Percentiles rank a stretch among this genome's conserved stretches.
phyloP scores from a whole-genome alignment of 2,329 filamentous ascomycete species.

The Fusarium clavum region DNA sequence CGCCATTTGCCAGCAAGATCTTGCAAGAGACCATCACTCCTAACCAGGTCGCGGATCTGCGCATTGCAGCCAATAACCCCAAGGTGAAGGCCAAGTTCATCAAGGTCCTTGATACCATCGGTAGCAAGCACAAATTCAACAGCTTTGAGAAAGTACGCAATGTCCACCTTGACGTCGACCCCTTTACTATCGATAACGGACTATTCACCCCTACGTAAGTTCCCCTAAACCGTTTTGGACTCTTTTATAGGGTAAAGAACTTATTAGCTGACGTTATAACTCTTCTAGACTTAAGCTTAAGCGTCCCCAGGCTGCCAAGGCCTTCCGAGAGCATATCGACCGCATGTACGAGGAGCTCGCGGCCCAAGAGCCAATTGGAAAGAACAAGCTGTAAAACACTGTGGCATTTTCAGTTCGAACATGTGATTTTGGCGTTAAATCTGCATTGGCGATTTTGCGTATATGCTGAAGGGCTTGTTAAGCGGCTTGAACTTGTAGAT shows the following conservation, averaged over 20 bases:
- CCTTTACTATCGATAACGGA: slow-evolving; percentile 94
- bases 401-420: background rate
- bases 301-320: slow-evolving; percentile 66
- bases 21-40: slow-evolving; percentile 74
- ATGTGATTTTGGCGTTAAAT: slow-evolving; percentile 17
- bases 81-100: slow-evolving; percentile 80
- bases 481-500: slow-evolving; percentile 31
- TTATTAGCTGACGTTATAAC: slow-evolving; percentile 22
- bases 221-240: background rate
- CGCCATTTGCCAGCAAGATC: slow-evolving; percentile 81
- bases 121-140: slow-evolving; percentile 88
- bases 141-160: slow-evolving; percentile 87
- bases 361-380: slow-evolving; percentile 26
- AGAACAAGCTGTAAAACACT: slow-evolving; percentile 44
- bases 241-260: background rate
- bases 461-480: slow-evolving; percentile 11
- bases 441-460: slow-evolving; percentile 2
- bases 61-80: slow-evolving; percentile 73
- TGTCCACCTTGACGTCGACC: slow-evolving; percentile 81
- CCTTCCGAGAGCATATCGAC: slow-evolving; percentile 65
- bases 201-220: slow-evolving; percentile 88
- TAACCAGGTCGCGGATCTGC: slow-evolving; percentile 74
- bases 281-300: slow-evolving; percentile 67
- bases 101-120: slow-evolving; percentile 82
- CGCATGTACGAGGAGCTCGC: slow-evolving; percentile 67